Percentiles rank a stretch among this genome's conserved stretches.
Evolutionary conservation across 208 protist genomes (phyloP).

Genomic region (Acanthamoeba castellanii): DNA sequence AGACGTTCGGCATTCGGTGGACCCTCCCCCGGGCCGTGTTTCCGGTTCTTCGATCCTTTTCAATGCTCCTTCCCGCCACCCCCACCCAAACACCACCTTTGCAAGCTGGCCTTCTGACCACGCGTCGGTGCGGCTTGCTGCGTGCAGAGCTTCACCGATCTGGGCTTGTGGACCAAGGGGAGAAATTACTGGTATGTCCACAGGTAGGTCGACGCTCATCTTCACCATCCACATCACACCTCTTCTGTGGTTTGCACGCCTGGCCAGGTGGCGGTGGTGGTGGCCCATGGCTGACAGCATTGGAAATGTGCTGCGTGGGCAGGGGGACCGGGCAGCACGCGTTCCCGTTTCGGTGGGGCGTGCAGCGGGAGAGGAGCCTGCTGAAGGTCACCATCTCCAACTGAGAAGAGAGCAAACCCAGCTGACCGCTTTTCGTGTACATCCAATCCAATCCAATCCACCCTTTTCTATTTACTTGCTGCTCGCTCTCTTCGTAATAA

Average conservation of each 20-base stretch:
- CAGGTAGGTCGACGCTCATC: not conserved
- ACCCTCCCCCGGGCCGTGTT: not conserved
- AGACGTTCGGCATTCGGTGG: slow-evolving; percentile 39
- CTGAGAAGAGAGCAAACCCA: not conserved
- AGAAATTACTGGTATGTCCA: slow-evolving; percentile 28
- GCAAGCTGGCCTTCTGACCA: not conserved
- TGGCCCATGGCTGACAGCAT: not conserved
- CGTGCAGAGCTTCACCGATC: not conserved
- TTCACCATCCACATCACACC: not conserved
- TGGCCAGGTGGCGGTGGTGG: not conserved
- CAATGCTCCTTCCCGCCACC: not conserved
- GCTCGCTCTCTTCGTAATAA: no score
- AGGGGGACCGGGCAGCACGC: slow-evolving; percentile 43
- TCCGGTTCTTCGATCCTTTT: not conserved
- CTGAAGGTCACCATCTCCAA: not conserved
- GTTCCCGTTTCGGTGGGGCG: slow-evolving; percentile 53
- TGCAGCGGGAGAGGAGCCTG: slow-evolving; percentile 19
- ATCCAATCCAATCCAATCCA: not conserved
- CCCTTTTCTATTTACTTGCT: no score
- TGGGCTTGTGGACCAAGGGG: slow-evolving; percentile 28
- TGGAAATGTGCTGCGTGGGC: not conserved
- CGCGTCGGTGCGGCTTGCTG: not conserved
- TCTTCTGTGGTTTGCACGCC: not conserved
- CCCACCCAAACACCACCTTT: not conserved
- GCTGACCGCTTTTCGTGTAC: not conserved